Percentiles rank a stretch among this genome's conserved stretches.
Evolutionary conservation across 2,329 filamentous ascomycete genomes (phyloP).

Genomic region (Podosphaera xanthii): DNA sequence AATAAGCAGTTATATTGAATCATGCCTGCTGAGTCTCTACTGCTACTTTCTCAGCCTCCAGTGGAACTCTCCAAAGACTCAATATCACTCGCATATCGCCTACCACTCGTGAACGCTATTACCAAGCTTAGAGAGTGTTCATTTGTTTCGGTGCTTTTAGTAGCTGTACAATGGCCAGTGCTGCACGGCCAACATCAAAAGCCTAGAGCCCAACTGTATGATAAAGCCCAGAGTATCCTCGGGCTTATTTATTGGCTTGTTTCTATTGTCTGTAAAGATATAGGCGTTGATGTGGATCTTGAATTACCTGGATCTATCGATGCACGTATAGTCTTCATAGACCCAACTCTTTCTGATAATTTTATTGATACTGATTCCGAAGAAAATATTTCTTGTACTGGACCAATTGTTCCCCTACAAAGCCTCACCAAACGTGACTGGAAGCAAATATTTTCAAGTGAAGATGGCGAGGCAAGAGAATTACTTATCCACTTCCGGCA

Average conservation of each 20-base stretch:
- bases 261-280: conserved; percentile 43
- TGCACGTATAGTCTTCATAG: conserved; percentile 48
- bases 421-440: conserved; percentile 27
- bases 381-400: conserved; percentile 3
- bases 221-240: conserved; percentile 47
- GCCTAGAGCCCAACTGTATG: conserved; percentile 32
- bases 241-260: conserved; percentile 60
- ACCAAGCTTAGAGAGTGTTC: conserved; percentile 22
- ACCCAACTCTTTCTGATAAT: conserved; percentile 21
- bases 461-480: conserved; percentile 38
- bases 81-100: conserved; percentile 35
- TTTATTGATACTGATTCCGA: background rate
- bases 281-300: conserved; percentile 31
- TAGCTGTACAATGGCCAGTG: conserved; percentile 39
- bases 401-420: conserved; percentile 11
- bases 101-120: conserved; percentile 32
- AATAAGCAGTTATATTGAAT: background rate
- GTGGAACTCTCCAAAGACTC: conserved; percentile 26
- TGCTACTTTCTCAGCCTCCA: conserved; percentile 42
- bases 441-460: conserved; percentile 40
- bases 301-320: conserved; percentile 51
- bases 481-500: conserved; percentile 28
- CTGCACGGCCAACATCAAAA: conserved; percentile 26
- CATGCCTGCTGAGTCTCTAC: conserved; percentile 20
- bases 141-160: conserved; percentile 13